Conservation (phyloP, 1,284 basidiomycete genomes). For the Cutaneotrichosporon dermatis region DNA sequence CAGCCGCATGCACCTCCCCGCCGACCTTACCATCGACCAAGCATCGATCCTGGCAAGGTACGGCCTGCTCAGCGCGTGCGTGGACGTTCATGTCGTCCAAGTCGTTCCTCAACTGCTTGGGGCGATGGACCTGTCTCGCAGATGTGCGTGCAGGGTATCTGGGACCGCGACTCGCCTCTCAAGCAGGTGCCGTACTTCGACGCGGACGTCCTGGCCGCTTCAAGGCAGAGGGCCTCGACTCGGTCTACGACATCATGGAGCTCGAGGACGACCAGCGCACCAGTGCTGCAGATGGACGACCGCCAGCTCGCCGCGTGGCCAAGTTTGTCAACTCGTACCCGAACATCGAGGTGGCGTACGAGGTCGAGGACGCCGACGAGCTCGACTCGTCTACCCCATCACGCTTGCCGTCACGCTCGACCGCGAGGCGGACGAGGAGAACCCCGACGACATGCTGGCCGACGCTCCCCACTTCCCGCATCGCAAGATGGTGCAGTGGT, state of each 20-base stretch:
- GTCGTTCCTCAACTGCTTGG: slow-evolving; percentile 86
- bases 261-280: slow-evolving; percentile 87
- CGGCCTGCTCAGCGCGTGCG: slow-evolving; percentile 84
- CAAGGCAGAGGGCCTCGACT: slow-evolving; percentile 71
- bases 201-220: slow-evolving; percentile 79
- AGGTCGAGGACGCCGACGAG: slow-evolving; percentile 71
- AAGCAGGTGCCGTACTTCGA: slow-evolving; percentile 97
- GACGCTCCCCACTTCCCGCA: slow-evolving; percentile 87
- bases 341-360: slow-evolving; percentile 74
- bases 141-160: slow-evolving; percentile 97
- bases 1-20: slow-evolving; percentile 80
- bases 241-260: slow-evolving; percentile 94
- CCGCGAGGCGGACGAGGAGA: slow-evolving; percentile 74
- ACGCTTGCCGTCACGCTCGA: slow-evolving; percentile 71
- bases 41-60: slow-evolving; percentile 80
- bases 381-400: slow-evolving; percentile 79
- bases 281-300: slow-evolving; percentile 77
- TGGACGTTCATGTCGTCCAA: slow-evolving; percentile 98
- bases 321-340: slow-evolving; percentile 93
- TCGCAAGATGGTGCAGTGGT: slow-evolving; percentile 93
- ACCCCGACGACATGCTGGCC: slow-evolving; percentile 68
- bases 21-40: slow-evolving; percentile 91
- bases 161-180: slow-evolving; percentile 91
- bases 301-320: slow-evolving; percentile 78
- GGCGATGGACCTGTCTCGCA: slow-evolving; percentile 99